Evolutionary conservation across 1,284 basidiomycete species (phyloP), one percentile per base, ranked within the genome.

Genomic region (Trichosporon ovoides): DNA sequence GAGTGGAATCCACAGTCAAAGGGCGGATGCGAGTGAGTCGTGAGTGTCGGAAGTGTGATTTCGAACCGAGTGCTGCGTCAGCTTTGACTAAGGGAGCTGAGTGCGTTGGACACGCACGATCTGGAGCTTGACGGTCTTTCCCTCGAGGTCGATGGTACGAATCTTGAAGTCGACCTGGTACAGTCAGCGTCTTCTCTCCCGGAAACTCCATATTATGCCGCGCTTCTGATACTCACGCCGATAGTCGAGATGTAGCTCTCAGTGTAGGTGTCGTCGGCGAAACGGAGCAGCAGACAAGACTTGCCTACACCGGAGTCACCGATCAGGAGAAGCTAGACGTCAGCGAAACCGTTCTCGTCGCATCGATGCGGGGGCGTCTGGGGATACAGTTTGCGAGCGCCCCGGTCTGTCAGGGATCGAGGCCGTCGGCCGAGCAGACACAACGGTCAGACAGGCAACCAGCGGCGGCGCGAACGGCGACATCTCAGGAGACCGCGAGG

Each of bases 181-280:
- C 5, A 33, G 24, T 22, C 12, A 10, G 11, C 14, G 9, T 6
- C 16, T n/a, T 5, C n/a, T 20, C n/a, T 7, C n/a, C n/a, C n/a
- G n/a, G n/a, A n/a, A n/a, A n/a, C n/a, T n/a, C n/a, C n/a, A n/a
- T n/a, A n/a, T n/a, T n/a, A n/a, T n/a, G n/a, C n/a, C n/a, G n/a
- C n/a, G n/a, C n/a, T n/a, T n/a, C n/a, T n/a, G n/a, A 12, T 14
- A 72, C 76, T 69, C 59, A 78, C 92, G 66, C 95, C 95, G 79
- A 98, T 98, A 31, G 95, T 98, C 66, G 89, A 92, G 79, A 98
- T 98, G 81, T 98, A 98, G 73, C 89, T 93, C 79, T 97, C 94
- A 56, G 96, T 98, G 83, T 97, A 99, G 60, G 95, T 95, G 79
- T 99, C 96, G 80, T 99, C 96, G 70, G 94, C 95, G 77, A 99